phyloP scores from a whole-genome alignment of 1,139 yeast species.

The Hyphopichia fennica region DNA sequence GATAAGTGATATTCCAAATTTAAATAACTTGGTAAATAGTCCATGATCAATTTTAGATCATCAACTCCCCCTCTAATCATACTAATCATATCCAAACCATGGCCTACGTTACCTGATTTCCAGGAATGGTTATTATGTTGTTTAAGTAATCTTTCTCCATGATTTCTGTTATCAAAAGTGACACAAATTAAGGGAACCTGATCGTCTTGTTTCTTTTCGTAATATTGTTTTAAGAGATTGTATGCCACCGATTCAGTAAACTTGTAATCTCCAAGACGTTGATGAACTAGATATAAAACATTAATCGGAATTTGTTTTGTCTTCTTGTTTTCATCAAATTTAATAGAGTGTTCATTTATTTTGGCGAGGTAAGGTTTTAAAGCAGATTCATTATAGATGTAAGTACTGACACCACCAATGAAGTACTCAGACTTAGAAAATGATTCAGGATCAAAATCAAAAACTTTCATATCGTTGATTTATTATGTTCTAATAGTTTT shows the following conservation, averaged over 20 bases:
- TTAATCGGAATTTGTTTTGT: slow-evolving; percentile 29
- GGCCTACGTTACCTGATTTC: slow-evolving; percentile 48
- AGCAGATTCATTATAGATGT: slow-evolving; percentile 33
- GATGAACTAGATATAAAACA: slow-evolving; percentile 42
- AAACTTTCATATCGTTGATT: slow-evolving; percentile 19
- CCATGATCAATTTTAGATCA: slow-evolving; percentile 50
- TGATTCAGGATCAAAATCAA: slow-evolving; percentile 20
- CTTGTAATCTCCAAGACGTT: slow-evolving; percentile 29
- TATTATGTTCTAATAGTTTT: no score
- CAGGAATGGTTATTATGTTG: slow-evolving; percentile 40
- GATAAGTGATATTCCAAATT: slow-evolving; percentile 31
- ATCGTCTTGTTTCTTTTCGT: slow-evolving; percentile 14
- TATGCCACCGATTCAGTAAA: slow-evolving; percentile 34
- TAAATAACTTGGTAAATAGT: slow-evolving; percentile 48
- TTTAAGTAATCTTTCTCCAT: slow-evolving; percentile 51
- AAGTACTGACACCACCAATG: slow-evolving; percentile 35
- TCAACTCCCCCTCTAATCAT: slow-evolving; percentile 50
- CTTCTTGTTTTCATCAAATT: slow-evolving; percentile 6
- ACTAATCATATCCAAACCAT: slow-evolving; percentile 55
- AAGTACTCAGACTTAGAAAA: slow-evolving; percentile 23
- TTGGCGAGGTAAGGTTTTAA: slow-evolving; percentile 25
- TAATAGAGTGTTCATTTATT: slow-evolving; percentile 11
- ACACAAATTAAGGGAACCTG: slow-evolving; percentile 44
- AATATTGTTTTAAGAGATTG: slow-evolving; percentile 26
- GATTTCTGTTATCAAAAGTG: slow-evolving; percentile 61